These are phyloP conservation scores for Pseudoscleropodium purum DNA, from an alignment of 225 moss, liverwort and hornwort species.

Conservation along the genomic window DNA sequence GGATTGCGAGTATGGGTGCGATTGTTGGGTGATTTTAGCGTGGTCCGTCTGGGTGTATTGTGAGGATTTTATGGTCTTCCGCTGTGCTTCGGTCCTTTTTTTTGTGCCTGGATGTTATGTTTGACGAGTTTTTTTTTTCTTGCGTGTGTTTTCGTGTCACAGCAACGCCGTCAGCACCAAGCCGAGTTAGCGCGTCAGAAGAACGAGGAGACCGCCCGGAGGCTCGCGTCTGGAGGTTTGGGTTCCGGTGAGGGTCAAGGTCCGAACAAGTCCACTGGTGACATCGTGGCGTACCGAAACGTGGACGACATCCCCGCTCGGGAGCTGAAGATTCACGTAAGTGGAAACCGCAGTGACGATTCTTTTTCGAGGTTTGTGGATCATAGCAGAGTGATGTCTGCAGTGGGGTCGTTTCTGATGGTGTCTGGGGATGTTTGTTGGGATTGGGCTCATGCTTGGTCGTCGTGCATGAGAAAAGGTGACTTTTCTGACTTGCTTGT, in stretches of 20 bases:
- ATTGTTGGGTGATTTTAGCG: neutral
- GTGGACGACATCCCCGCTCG: slow-evolving; percentile 92
- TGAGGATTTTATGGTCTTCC: too few relatives aligned
- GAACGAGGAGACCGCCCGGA: slow-evolving; percentile 91
- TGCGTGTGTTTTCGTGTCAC: neutral
- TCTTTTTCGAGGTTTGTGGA: neutral
- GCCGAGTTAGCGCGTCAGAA: slow-evolving; percentile 92
- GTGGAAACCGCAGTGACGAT: neutral
- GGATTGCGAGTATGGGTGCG: too few relatives aligned
- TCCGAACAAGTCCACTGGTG: slow-evolving; percentile 64
- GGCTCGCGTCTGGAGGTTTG: slow-evolving; percentile 86
- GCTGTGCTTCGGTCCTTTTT: neutral
- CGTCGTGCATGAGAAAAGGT: too few relatives aligned
- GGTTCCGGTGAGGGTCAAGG: slow-evolving; percentile 82
- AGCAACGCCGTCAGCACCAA: slow-evolving; percentile 77
- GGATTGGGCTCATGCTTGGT: neutral
- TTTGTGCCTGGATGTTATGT: neutral
- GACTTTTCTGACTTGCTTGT: neutral
- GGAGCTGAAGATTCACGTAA: slow-evolving; percentile 90
- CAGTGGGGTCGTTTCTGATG: neutral
- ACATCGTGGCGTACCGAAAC: slow-evolving; percentile 85
- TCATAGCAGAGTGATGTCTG: neutral
- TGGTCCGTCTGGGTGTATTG: neutral
- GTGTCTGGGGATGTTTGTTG: neutral
- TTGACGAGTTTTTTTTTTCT: neutral